These are phyloP conservation scores for Boletellus emodensis DNA, from an alignment of 768 basidiomycete species.

Conservation along the genomic window DNA sequence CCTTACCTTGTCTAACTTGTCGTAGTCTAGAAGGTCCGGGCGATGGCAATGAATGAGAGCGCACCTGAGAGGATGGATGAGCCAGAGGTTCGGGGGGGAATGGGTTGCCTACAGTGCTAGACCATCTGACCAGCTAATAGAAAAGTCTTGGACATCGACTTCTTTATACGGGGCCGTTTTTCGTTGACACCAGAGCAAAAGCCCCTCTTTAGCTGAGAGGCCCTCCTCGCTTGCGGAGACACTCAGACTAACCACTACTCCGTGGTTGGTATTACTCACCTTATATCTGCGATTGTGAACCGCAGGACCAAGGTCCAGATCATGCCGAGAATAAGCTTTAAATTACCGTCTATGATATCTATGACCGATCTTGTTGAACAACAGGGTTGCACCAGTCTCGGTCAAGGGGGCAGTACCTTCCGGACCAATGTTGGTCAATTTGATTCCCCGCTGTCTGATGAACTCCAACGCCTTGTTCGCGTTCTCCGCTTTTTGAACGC, in stretches of 20 bases:
- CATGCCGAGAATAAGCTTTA: slow-evolving; percentile 98
- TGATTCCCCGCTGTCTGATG: slow-evolving; percentile 90
- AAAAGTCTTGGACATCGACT: slow-evolving; percentile 93
- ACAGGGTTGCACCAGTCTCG: not conserved
- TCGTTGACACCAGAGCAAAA: slow-evolving; percentile 96
- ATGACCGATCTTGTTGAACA: slow-evolving; percentile 7
- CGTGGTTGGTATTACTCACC: slow-evolving; percentile 46
- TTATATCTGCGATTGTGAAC: slow-evolving; percentile 98
- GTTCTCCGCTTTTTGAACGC: slow-evolving; percentile 97
- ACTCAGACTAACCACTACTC: slow-evolving; percentile 5
- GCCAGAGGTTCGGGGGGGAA: not conserved
- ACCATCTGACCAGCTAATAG: slow-evolving; percentile 89
- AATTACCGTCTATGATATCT: slow-evolving; percentile 99
- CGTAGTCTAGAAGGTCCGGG: slow-evolving; percentile 90
- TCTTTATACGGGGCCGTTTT: slow-evolving; percentile 90
- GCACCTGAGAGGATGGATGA: slow-evolving; percentile 55
- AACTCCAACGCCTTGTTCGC: slow-evolving; percentile 96
- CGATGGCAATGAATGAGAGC: slow-evolving; percentile 97
- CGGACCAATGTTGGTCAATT: slow-evolving; percentile 95
- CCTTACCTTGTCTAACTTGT: slow-evolving; percentile 76
- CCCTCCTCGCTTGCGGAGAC: slow-evolving; percentile 78
- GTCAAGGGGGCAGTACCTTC: slow-evolving; percentile 55
- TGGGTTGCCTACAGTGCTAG: slow-evolving; percentile 72
- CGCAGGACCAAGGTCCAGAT: slow-evolving; percentile 98
- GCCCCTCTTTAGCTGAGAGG: slow-evolving; percentile 95